Evolutionary conservation across 2,329 filamentous ascomycete genomes (phyloP), one percentile per base, ranked within the genome.

Genomic region (Purpureocillium lavendulum): DNA sequence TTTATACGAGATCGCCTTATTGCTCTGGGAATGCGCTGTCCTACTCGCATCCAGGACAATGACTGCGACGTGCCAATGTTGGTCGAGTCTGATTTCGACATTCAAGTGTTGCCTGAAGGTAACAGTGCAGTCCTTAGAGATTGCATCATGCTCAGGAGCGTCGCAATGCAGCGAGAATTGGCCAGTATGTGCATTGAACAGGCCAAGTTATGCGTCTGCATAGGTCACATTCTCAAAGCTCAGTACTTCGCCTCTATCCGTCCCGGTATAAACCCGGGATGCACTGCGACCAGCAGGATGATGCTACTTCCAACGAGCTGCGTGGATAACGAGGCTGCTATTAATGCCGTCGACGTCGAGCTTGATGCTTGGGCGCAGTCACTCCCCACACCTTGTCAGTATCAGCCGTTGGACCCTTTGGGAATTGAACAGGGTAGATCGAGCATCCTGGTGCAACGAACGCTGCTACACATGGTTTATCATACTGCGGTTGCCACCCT

Each of bases 51-150:
- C 61, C 94, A 94, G 69, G 82, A 88, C 44, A 86, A 92, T 52
- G 89, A 96, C 58, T 95, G 87, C 56, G 87, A 96, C 55, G 88
- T 96, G 24, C 87, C 89, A 1, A 92, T 95, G 86, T 71, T 96
- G 37, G 80, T 77, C 12, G 69, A 92, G 49, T 72, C 77, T 48
- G 90, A 97, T 56, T 96, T 97, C 54, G 87, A 95, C 53, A 80
- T 87, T 47, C 70, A 75, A 34, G 58, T 75, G 1, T 71, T 90
- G 11, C 70, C 84, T 2, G 77, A 84, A 10, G 75, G 77, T 35
- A 78, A 87, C 45, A 73, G 75, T 12, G 74, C 82, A 46, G 75
- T 94, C 42, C 73, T 84, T 0, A 61, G 73, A 13, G 77, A 84
- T 43, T 94, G 87, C 60, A 75, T 77, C n/a, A 54, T 89, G 32